Evolutionary conservation across 2,329 filamentous ascomycete genomes (phyloP).

Genomic region (Chaetomiaceae sp.): DNA sequence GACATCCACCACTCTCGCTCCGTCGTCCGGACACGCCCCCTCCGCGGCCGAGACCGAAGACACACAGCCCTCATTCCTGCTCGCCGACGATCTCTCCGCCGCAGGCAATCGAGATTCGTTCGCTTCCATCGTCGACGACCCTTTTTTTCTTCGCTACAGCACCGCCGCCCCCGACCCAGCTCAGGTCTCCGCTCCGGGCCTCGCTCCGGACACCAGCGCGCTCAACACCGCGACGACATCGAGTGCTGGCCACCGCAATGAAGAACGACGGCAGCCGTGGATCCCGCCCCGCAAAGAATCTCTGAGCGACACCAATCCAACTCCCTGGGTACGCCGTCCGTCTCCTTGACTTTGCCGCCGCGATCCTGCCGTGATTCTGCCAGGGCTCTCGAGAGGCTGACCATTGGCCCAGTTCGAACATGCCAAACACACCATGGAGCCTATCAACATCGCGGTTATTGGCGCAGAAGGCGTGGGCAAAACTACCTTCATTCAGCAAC

Average conservation of each 20-base stretch:
- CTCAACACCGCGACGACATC: slow-evolving; percentile 7
- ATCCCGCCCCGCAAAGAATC: slow-evolving; percentile 45
- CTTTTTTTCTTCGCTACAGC: slow-evolving; percentile 46
- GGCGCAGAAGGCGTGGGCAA: slow-evolving; percentile 62
- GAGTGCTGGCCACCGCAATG: slow-evolving; percentile 29
- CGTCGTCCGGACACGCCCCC: slow-evolving; percentile 9
- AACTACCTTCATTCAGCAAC: slow-evolving; percentile 60
- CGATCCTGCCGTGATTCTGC: background rate
- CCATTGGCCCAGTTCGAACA: slow-evolving; percentile 24
- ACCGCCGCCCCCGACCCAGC: slow-evolving; percentile 27
- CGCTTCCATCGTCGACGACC: slow-evolving; percentile 49
- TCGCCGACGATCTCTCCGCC: slow-evolving; percentile 24
- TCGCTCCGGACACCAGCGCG: slow-evolving; percentile 20
- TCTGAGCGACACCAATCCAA: slow-evolving; percentile 31
- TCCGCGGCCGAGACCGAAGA: slow-evolving; percentile 20
- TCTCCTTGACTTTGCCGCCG: background rate
- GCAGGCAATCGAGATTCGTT: slow-evolving; percentile 41
- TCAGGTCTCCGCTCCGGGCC: slow-evolving; percentile 29
- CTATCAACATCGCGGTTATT: slow-evolving; percentile 60
- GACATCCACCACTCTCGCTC: background rate
- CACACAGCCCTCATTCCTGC: slow-evolving; percentile 22
- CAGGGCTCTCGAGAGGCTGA: slow-evolving; percentile 12
- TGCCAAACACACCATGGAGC: slow-evolving; percentile 41
- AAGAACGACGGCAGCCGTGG: slow-evolving; percentile 37
- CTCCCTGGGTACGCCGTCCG: slow-evolving; percentile 24